These are phyloP conservation scores for Wallacemonas sp. DNA, from an alignment of 208 protist species.

Conservation along the genomic window DNA sequence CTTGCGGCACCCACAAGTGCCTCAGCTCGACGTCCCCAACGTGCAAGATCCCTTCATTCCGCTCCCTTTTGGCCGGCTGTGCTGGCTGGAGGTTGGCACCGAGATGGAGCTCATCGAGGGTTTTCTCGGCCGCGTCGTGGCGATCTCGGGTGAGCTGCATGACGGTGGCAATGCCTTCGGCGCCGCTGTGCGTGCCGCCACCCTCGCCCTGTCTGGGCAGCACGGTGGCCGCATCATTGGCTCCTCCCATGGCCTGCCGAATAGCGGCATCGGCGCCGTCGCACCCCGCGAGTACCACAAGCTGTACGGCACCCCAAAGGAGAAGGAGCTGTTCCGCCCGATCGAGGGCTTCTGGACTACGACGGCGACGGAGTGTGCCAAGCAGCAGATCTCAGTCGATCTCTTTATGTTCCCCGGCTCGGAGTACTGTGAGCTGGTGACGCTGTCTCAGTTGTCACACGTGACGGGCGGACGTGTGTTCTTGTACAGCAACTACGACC, in stretches of 20 bases:
- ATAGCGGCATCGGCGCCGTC: slow-evolving; percentile 66
- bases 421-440: slow-evolving; percentile 86
- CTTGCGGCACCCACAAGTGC: slow-evolving; percentile 66
- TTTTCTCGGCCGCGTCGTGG: slow-evolving; percentile 58
- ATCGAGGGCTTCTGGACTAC: slow-evolving; percentile 83
- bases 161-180: slow-evolving; percentile 74
- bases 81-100: slow-evolving; percentile 84
- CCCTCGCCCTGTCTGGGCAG: slow-evolving; percentile 74
- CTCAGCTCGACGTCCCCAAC: slow-evolving; percentile 82
- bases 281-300: slow-evolving; percentile 81
- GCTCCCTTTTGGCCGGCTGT: slow-evolving; percentile 86
- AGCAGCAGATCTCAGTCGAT: slow-evolving; percentile 88
- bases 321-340: slow-evolving; percentile 85
- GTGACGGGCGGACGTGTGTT: slow-evolving; percentile 76
- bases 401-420: slow-evolving; percentile 79
- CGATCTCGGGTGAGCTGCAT: slow-evolving; percentile 39
- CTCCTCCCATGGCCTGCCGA: slow-evolving; percentile 52
- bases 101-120: slow-evolving; percentile 63
- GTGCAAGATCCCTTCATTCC: slow-evolving; percentile 89
- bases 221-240: slow-evolving; percentile 79
- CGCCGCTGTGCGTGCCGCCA: slow-evolving; percentile 77
- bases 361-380: slow-evolving; percentile 65
- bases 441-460: slow-evolving; percentile 80
- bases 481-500: slow-evolving; percentile 80
- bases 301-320: slow-evolving; percentile 83